These are phyloP conservation scores for Tricholoma flavovirens DNA, from an alignment of 768 basidiomycete species.

Conservation along the genomic window DNA sequence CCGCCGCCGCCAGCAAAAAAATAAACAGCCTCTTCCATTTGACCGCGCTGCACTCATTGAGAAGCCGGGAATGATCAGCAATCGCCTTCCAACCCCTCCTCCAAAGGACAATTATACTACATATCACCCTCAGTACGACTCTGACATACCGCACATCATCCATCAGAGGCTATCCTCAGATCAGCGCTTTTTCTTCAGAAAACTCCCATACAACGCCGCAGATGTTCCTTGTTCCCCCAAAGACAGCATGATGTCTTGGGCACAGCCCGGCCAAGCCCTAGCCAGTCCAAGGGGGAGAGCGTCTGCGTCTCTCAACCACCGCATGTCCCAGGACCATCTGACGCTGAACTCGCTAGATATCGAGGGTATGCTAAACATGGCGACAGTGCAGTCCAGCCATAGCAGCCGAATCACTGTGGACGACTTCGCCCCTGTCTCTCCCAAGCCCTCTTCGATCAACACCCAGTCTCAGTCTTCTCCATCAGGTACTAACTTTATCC, in stretches of 20 bases:
- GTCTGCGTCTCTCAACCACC: not conserved
- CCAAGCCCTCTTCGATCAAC: slow-evolving; percentile 4
- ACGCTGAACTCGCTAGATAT: slow-evolving; percentile 8
- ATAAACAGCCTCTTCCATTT: slow-evolving; percentile 8
- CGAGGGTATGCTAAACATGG: slow-evolving; percentile 33
- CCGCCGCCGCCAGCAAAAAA: slow-evolving; percentile 32
- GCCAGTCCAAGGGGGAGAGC: not conserved
- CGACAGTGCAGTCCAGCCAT: slow-evolving; percentile 30
- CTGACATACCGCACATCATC: not conserved
- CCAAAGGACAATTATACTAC: slow-evolving; percentile 1
- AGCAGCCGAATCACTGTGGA: slow-evolving; percentile 15
- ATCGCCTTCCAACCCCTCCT: slow-evolving; percentile 1
- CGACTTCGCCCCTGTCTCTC: slow-evolving; percentile 8
- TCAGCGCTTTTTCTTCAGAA: no score
- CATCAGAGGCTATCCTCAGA: no score
- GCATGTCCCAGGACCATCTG: not conserved
- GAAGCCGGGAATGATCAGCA: not conserved
- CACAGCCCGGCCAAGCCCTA: slow-evolving; percentile 22
- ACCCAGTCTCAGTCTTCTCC: slow-evolving; percentile 4
- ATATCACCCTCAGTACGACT: not conserved
- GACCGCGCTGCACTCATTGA: slow-evolving; percentile 24
- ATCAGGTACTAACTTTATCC: not conserved
- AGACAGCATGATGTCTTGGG: slow-evolving; percentile 30
- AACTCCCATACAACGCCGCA: slow-evolving; percentile 24
- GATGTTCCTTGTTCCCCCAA: slow-evolving; percentile 25